Percentiles rank a stretch among this genome's conserved stretches.
Conservation (phyloP, 352 stramenopile species). For the Globisporangium lucens region DNA sequence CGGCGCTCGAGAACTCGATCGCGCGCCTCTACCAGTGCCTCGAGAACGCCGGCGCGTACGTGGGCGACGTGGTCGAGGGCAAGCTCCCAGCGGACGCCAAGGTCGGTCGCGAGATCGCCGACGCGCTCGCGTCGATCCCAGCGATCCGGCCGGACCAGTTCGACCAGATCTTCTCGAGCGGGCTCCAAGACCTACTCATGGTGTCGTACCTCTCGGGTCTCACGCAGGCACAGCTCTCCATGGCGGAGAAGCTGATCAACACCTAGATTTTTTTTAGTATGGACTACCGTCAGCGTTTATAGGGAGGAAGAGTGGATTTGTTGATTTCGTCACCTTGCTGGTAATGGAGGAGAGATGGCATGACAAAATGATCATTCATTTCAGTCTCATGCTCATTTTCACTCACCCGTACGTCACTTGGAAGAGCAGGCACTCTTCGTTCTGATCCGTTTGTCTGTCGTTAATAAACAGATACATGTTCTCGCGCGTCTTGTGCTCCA, state of each 20-base stretch:
- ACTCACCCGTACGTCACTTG: conserved; percentile 57
- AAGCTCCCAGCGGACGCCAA: conserved; percentile 78
- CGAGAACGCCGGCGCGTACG: conserved; percentile 85
- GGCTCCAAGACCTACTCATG: conserved; percentile 98
- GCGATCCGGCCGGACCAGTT: conserved; percentile 93
- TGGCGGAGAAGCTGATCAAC: conserved; percentile 97
- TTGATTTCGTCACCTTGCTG: not conserved
- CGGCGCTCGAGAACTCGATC: conserved; percentile 78
- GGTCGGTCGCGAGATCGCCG: conserved; percentile 91
- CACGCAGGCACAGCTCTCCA: conserved; percentile 96
- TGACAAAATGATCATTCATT: not conserved
- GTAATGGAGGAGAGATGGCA: not conserved
- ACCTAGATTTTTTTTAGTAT: conserved; percentile 39
- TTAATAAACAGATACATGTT: conserved; percentile 92
- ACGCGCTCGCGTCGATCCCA: conserved; percentile 92
- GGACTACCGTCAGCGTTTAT: not conserved
- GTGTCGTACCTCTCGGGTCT: conserved; percentile 97
- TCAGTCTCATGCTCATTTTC: not conserved
- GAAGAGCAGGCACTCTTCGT: conserved; percentile 93
- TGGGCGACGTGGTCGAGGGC: conserved; percentile 88
- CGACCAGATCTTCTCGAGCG: conserved; percentile 96
- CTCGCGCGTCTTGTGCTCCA: conserved; percentile 15
- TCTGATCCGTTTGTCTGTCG: conserved; percentile 86
- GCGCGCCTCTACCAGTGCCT: conserved; percentile 90
- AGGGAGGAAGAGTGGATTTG: not conserved